phyloP scores from a whole-genome alignment of 345 rosid genomes.

The Gynandropsis gynandra region DNA sequence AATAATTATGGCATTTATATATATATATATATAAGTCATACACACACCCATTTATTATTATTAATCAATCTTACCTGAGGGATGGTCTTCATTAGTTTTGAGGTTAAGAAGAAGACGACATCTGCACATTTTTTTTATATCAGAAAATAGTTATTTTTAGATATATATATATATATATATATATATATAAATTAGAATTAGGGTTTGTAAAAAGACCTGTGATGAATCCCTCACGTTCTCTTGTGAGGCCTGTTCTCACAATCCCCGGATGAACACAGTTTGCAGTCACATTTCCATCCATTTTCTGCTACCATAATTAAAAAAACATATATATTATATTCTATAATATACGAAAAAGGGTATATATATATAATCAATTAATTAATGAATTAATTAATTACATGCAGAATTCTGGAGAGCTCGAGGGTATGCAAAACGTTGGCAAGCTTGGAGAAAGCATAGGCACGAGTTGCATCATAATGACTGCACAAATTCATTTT shows the following conservation, averaged over 20 bases:
- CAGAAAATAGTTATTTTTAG: background rate
- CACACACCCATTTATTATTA: too few relatives aligned
- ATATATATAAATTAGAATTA: background rate
- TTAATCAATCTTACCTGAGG: constrained; percentile 48
- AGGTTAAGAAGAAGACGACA: constrained; percentile 67
- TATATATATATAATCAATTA: background rate
- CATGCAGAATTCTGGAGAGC: constrained; percentile 54
- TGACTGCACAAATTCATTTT: constrained; percentile 44
- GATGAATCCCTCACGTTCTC: constrained; percentile 78
- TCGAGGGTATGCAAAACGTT: constrained; percentile 81
- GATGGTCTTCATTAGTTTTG: constrained; percentile 76
- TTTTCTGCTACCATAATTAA: constrained; percentile 37
- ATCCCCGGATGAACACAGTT: constrained; percentile 95
- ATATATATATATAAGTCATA: too few relatives aligned
- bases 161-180: background rate
- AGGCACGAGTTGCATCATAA: constrained; percentile 84
- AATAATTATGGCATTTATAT: too few relatives aligned
- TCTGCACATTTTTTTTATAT: constrained; percentile 30
- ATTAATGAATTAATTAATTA: background rate
- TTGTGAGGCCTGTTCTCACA: constrained; percentile 78
- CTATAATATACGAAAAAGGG: background rate
- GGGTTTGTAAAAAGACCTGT: too few relatives aligned
- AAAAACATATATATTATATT: background rate
- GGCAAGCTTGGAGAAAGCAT: constrained; percentile 93
- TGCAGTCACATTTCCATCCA: constrained; percentile 73